phyloP scores from a whole-genome alignment of 441 rosid species.

The Euphorbia schlechtendalii region DNA sequence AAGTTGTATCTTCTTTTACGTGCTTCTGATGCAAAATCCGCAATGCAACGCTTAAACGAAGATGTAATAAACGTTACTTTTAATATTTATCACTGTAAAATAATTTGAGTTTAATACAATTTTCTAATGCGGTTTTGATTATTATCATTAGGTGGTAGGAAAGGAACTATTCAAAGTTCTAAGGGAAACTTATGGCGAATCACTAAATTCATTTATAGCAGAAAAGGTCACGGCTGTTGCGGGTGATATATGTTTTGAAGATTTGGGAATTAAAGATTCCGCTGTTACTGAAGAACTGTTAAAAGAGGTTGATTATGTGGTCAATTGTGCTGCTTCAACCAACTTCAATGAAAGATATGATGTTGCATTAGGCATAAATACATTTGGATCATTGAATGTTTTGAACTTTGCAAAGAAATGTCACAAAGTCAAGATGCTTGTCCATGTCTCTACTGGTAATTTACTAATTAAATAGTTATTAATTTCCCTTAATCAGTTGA shows the following conservation, averaged over 20 bases:
- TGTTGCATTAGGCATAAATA: constrained; percentile 31
- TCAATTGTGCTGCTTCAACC: constrained; percentile 80
- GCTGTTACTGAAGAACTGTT: constrained; percentile 37
- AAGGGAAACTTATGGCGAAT: constrained; percentile 44
- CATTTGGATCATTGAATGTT: constrained; percentile 36
- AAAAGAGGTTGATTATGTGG: constrained; percentile 43
- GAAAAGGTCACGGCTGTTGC: constrained; percentile 50
- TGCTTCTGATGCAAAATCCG: constrained; percentile 40
- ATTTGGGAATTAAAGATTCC: constrained; percentile 23
- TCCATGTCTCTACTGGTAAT: constrained; percentile 51
- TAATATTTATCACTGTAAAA: no score
- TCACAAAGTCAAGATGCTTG: constrained; percentile 20
- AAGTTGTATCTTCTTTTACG: constrained; percentile 51
- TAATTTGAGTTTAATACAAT: no score
- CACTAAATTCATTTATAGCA: constrained; percentile 34
- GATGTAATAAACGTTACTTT: constrained; percentile 27
- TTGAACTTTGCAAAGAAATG: constrained; percentile 41
- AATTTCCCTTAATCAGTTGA: no score
- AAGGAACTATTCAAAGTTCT: constrained; percentile 73
- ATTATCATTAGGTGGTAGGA: background rate
- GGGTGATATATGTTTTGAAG: constrained; percentile 35
- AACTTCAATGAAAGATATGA: constrained; percentile 57
- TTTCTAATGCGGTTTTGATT: no score
- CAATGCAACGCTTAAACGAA: constrained; percentile 30
- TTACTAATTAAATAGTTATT: no score